Evolutionary conservation across 805 yeast species (phyloP).

Genomic region (Danielia oregonensis): DNA sequence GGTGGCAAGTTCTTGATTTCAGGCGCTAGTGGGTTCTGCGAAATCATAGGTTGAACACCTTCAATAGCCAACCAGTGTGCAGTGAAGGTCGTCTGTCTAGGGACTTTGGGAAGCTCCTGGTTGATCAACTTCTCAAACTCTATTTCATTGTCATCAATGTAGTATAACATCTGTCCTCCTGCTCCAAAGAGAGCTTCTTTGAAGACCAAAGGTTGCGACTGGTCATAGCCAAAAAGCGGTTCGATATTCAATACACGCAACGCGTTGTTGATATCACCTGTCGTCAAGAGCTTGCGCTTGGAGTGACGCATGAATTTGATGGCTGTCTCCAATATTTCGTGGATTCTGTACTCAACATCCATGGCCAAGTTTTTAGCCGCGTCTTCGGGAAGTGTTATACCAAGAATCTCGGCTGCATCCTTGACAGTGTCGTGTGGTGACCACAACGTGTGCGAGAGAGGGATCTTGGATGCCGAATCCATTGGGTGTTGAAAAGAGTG

Average conservation of each 20-base stretch:
- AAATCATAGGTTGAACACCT: slow-evolving; percentile 97
- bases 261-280: slow-evolving; percentile 79
- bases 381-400: slow-evolving; percentile 82
- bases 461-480: slow-evolving; percentile 38
- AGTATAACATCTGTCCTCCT: slow-evolving; percentile 90
- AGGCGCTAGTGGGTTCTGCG: slow-evolving; percentile 85
- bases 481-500: neutral
- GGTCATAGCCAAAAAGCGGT: slow-evolving; percentile 87
- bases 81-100: slow-evolving; percentile 86
- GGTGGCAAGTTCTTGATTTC: slow-evolving; percentile 81
- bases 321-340: slow-evolving; percentile 94
- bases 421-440: slow-evolving; percentile 95
- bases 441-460: slow-evolving; percentile 88
- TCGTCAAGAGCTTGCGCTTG: slow-evolving; percentile 74
- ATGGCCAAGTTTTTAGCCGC: slow-evolving; percentile 92
- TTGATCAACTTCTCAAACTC: slow-evolving; percentile 92
- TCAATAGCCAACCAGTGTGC: slow-evolving; percentile 98
- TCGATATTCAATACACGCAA: slow-evolving; percentile 84
- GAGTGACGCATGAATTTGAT: slow-evolving; percentile 94
- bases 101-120: slow-evolving; percentile 92
- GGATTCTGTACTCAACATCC: slow-evolving; percentile 98
- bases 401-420: slow-evolving; percentile 92
- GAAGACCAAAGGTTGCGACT: slow-evolving; percentile 65
- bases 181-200: slow-evolving; percentile 81
- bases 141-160: slow-evolving; percentile 86